A percentile compares a stretch with the other conserved stretches of the same genome.
Conservation (phyloP, 441 rosid genomes). For the Euphorbia corollata region DNA sequence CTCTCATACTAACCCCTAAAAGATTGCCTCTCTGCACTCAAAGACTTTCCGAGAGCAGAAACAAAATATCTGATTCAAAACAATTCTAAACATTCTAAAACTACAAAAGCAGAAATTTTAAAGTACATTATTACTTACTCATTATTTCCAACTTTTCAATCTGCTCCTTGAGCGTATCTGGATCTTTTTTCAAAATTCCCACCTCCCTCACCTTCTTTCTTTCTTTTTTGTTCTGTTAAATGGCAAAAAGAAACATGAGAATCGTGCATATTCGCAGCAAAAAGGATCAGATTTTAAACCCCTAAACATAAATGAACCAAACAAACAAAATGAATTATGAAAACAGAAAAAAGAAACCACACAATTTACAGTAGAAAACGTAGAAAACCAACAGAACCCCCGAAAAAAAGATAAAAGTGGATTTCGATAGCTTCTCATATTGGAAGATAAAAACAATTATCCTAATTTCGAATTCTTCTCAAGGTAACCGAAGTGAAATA, state of each 20-base stretch:
- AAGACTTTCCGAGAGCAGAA: background rate
- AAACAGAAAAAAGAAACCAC: background rate
- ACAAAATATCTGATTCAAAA: too few relatives aligned
- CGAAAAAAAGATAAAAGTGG: background rate
- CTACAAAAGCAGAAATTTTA: background rate
- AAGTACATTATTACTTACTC: constrained; percentile 46
- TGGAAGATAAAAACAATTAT: background rate
- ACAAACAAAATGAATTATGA: background rate
- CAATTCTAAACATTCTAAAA: background rate
- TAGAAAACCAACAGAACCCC: background rate
- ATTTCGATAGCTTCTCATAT: background rate
- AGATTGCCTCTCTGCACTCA: background rate
- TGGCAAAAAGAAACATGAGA: background rate
- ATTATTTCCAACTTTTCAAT: constrained; percentile 81
- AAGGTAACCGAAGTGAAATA: background rate
- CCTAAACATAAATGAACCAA: background rate
- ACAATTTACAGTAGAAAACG: background rate
- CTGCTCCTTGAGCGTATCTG: constrained; percentile 76
- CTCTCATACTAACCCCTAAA: background rate
- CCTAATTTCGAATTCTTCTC: background rate
- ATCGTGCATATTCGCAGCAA: background rate
- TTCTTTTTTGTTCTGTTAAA: constrained; percentile 83
- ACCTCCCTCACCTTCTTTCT: constrained; percentile 97
- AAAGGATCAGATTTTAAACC: background rate
- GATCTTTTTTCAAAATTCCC: constrained; percentile 94